Percentiles rank a stretch among this genome's conserved stretches.
These are phyloP conservation scores for Epichloe sp. DNA, from an alignment of 2,329 filamentous ascomycete genomes.

Conservation along the genomic window DNA sequence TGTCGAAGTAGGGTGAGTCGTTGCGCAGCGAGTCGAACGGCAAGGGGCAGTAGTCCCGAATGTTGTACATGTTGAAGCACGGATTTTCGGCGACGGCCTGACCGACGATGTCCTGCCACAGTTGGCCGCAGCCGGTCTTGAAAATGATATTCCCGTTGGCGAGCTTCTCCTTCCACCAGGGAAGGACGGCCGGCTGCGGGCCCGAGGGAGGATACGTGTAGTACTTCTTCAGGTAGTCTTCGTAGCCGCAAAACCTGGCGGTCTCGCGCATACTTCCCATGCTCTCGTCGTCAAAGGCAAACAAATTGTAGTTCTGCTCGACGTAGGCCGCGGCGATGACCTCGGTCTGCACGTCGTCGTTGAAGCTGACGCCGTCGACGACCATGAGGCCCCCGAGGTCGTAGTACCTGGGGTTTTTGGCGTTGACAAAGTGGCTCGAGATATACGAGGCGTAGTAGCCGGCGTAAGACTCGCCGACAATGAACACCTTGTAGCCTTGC, in stretches of 20 bases:
- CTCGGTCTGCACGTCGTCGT: constrained; percentile 28
- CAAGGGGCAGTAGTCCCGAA: constrained; percentile 58
- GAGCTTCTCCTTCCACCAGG: constrained; percentile 29
- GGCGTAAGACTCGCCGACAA: constrained; percentile 59
- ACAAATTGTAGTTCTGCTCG: constrained; percentile 45
- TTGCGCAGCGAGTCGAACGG: constrained; percentile 52
- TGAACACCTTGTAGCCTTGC: constrained; percentile 55
- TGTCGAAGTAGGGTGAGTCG: constrained; percentile 65
- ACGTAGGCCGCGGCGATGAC: constrained; percentile 44
- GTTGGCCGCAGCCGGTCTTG: constrained; percentile 37
- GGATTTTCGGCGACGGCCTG: constrained; percentile 51
- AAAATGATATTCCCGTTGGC: constrained; percentile 16
- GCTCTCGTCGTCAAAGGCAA: constrained; percentile 51
- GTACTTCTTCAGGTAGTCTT: constrained; percentile 44
- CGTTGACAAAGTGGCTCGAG: constrained; percentile 57
- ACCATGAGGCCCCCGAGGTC: constrained; percentile 57
- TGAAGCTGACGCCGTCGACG: constrained; percentile 55
- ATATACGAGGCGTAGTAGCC: constrained; percentile 61
- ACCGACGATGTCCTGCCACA: constrained; percentile 42
- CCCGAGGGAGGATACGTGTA: constrained; percentile 56
- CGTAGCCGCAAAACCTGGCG: constrained; percentile 48
- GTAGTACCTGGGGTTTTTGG: constrained; percentile 51
- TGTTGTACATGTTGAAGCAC: constrained; percentile 67
- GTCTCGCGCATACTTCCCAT: constrained; percentile 36
- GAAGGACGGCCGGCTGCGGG: constrained; percentile 36